A percentile compares a stretch with the other conserved stretches of the same genome.
Evolutionary conservation across 192 early-diverging fungal species (phyloP).

Genomic region (Polychytrium aggregatum): DNA sequence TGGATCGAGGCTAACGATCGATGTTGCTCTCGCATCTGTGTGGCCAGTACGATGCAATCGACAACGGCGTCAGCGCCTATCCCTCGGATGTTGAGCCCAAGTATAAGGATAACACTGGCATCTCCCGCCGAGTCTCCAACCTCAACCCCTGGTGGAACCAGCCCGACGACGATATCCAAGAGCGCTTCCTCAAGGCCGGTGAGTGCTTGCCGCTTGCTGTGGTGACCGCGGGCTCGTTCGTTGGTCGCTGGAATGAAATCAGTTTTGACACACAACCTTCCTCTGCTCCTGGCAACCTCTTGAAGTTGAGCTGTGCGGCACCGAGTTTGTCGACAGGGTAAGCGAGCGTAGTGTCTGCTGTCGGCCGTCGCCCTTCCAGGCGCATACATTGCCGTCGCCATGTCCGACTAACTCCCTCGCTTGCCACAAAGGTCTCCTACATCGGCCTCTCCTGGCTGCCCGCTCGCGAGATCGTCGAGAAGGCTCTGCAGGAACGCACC

Average conservation of each 20-base stretch:
- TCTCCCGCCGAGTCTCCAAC: slow-evolving; percentile 65
- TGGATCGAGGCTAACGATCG: no score
- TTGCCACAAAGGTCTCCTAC: slow-evolving; percentile 24
- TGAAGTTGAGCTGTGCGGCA: slow-evolving; percentile 60
- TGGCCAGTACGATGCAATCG: slow-evolving; percentile 65
- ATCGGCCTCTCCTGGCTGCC: slow-evolving; percentile 75
- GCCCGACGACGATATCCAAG: slow-evolving; percentile 61
- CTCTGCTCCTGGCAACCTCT: background rate
- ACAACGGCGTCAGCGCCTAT: slow-evolving; percentile 90
- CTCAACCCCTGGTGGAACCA: slow-evolving; percentile 96
- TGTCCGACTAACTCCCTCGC: background rate
- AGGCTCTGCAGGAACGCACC: slow-evolving; percentile 41
- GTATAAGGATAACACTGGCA: slow-evolving; percentile 74
- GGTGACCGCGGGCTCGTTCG: background rate
- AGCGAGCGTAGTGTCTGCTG: background rate
- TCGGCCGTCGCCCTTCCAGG: background rate
- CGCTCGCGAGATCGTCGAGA: slow-evolving; percentile 72
- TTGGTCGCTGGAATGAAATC: background rate
- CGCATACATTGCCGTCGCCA: background rate
- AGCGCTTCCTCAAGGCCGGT: slow-evolving; percentile 38
- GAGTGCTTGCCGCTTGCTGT: background rate
- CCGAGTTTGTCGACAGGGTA: slow-evolving; percentile 60
- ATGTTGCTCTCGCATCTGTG: no score
- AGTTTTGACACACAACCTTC: slow-evolving; percentile 4
- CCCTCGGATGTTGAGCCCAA: slow-evolving; percentile 64